Evolutionary conservation across 768 basidiomycete species (phyloP), one percentile per base, ranked within the genome.

Genomic region (Butyriboletus loyo): DNA sequence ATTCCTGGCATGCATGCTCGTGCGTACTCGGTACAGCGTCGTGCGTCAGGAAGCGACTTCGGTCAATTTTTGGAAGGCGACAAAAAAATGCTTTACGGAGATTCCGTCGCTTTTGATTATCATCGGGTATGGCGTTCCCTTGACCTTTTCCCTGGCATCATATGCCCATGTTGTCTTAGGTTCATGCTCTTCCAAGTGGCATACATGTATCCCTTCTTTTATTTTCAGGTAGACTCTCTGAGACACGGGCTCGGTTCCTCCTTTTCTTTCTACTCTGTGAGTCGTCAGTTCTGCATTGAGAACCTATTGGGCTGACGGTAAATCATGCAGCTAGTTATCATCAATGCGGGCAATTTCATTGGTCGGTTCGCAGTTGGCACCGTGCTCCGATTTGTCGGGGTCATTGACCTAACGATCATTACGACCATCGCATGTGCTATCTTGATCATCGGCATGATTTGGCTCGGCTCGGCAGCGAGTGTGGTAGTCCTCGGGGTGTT

Each of bases 201-300:
- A 1, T 63, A 75, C 27, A 27, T 7, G 27, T 27, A 27, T 27
- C 27, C 27, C 6, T 27, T 27, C 27, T 27, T 27, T 27, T 27
- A 27, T 27, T 27, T 27, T 5, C 27, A 27, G 27, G 60, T 84
- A 7, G 76, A 81, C 42, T 73, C 83, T 3, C 72, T 81, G 14
- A 70, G 70, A 50, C 80, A 80, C 42, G 78, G 78, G 4, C 67
- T 83, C 25, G 59, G 67, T 37, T 50, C 69, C 1, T 66, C 65
- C 22, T 68, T 86, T 15, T 75, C 83, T 0, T 84, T 84, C 56
- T 84, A 84, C 58, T 75, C 75, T 21, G 83, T 83, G 50, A 28
- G 66, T 55, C 11, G 14, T 32, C 34, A 11, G 2, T 45, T 32
- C 7, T 13, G 30, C 1, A 44, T 15, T 41, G 15, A 38, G 15